These are phyloP conservation scores for Paramyrothecium sp. DNA, from an alignment of 2,329 filamentous ascomycete species.

Conservation along the genomic window DNA sequence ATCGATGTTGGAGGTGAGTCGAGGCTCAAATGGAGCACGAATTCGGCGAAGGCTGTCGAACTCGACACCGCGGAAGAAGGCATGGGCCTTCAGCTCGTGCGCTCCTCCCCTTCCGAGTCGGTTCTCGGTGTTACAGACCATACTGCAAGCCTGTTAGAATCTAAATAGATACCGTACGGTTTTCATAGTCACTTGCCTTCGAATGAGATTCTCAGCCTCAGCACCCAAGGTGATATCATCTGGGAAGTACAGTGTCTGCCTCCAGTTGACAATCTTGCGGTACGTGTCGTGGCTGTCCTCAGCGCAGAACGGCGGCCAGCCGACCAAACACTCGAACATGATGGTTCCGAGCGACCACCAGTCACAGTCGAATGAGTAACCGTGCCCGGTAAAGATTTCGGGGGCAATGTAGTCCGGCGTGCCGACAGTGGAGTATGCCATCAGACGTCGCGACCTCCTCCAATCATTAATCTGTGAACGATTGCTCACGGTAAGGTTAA, in stretches of 20 bases:
- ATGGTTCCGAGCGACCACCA: conserved; percentile 99
- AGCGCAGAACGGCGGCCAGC: conserved; percentile 98
- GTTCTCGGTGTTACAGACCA: conserved; percentile 92
- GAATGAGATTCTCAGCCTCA: conserved; percentile 89
- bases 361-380: conserved; percentile 95
- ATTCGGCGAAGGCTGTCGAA: conserved; percentile 93
- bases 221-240: conserved; percentile 86
- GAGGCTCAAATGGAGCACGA: conserved; percentile 92
- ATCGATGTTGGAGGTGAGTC: conserved; percentile 88
- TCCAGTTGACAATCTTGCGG: conserved; percentile 99
- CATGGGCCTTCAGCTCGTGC: conserved; percentile 87
- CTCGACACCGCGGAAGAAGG: conserved; percentile 95
- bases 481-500: conserved; percentile 97
- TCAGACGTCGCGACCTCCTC: conserved; percentile 90
- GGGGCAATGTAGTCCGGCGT: conserved; percentile 98
- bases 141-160: conserved; percentile 47
- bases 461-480: conserved; percentile 98
- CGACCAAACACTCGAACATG: conserved; percentile 98
- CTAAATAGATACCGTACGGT: background rate
- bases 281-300: conserved; percentile 98
- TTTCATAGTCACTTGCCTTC: conserved; percentile 61
- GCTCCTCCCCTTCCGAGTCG: conserved; percentile 85
- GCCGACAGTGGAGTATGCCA: conserved; percentile 97
- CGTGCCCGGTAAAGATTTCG: conserved; percentile 95
- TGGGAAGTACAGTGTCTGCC: conserved; percentile 91